Evolutionary conservation across 805 yeast species (phyloP).

Genomic region (Starmerella cellae): DNA sequence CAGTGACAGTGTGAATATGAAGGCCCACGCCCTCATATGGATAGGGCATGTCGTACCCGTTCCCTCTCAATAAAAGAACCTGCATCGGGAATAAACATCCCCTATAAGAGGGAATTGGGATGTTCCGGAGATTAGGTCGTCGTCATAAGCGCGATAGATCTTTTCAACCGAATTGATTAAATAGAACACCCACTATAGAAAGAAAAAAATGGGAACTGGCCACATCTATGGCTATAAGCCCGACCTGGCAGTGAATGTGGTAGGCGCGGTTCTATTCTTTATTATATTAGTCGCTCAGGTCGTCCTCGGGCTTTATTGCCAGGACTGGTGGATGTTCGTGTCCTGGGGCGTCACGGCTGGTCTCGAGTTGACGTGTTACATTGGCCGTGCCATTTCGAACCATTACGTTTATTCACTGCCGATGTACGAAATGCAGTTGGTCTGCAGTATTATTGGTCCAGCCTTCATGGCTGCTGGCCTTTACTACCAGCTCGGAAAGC

Average conservation of each 20-base stretch:
- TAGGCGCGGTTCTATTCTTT: slow-evolving; percentile 44
- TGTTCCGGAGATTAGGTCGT: too few species aligned
- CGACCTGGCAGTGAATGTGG: slow-evolving; percentile 42
- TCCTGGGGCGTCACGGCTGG: slow-evolving; percentile 44
- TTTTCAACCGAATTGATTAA: too few species aligned
- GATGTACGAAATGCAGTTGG: slow-evolving; percentile 49
- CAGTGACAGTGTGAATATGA: too few species aligned
- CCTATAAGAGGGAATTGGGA: too few species aligned
- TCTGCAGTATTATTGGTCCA: slow-evolving; percentile 64
- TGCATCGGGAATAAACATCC: too few species aligned
- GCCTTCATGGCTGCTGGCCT: slow-evolving; percentile 77
- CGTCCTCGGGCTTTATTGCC: slow-evolving; percentile 33
- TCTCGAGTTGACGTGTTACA: slow-evolving; percentile 56
- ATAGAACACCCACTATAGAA: too few species aligned
- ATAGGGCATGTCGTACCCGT: too few species aligned
- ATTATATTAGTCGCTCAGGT: slow-evolving; percentile 35
- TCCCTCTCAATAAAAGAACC: too few species aligned
- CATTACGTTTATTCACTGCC: slow-evolving; percentile 27
- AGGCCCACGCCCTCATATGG: too few species aligned
- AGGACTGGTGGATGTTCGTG: slow-evolving; percentile 53
- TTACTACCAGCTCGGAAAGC: slow-evolving; percentile 56
- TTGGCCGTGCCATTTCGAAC: slow-evolving; percentile 41
- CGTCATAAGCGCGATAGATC: too few species aligned
- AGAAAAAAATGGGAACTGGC: not conserved
- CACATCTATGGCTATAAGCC: slow-evolving; percentile 30